A percentile compares a stretch with the other conserved stretches of the same genome.
Conservation (phyloP, 768 basidiomycete species). For the Suillus ampliporus region DNA sequence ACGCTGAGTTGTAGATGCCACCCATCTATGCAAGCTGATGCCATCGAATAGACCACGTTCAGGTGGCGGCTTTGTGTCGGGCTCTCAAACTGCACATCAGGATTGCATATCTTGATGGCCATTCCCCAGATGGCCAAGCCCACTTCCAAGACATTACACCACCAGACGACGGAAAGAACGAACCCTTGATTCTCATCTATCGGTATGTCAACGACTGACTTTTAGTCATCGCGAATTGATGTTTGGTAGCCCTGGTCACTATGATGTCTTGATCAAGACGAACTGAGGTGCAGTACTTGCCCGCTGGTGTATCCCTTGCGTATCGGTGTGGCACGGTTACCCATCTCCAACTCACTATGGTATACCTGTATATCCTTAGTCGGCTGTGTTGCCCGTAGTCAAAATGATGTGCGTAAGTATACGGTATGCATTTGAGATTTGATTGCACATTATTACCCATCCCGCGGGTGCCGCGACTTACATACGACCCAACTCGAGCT, state of each 20-base stretch:
- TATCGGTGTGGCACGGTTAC: not conserved
- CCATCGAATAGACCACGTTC: conserved; percentile 67
- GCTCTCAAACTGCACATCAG: conserved; percentile 70
- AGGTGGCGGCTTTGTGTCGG: conserved; percentile 76
- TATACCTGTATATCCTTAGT: not conserved
- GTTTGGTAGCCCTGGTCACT: conserved; percentile 79
- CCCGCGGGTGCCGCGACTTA: not conserved
- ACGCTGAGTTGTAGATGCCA: not conserved
- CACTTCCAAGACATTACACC: conserved; percentile 67
- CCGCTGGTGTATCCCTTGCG: not conserved
- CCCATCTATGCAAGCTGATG: not conserved
- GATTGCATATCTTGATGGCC: conserved; percentile 84
- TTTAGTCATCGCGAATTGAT: conserved; percentile 10
- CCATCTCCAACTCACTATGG: not conserved
- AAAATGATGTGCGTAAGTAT: not conserved
- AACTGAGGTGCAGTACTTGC: conserved; percentile 3
- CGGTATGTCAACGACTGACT: conserved; percentile 51
- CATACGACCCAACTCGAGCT: not conserved
- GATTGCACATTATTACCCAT: not conserved
- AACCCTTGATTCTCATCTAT: conserved; percentile 75
- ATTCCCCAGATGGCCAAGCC: conserved; percentile 52
- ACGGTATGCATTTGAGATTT: not conserved
- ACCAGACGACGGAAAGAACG: conserved; percentile 37
- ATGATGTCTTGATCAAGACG: conserved; percentile 60
- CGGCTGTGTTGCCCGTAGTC: not conserved